Conservation (phyloP, 352 stramenopile species). For the Phytopythium aichiense region DNA sequence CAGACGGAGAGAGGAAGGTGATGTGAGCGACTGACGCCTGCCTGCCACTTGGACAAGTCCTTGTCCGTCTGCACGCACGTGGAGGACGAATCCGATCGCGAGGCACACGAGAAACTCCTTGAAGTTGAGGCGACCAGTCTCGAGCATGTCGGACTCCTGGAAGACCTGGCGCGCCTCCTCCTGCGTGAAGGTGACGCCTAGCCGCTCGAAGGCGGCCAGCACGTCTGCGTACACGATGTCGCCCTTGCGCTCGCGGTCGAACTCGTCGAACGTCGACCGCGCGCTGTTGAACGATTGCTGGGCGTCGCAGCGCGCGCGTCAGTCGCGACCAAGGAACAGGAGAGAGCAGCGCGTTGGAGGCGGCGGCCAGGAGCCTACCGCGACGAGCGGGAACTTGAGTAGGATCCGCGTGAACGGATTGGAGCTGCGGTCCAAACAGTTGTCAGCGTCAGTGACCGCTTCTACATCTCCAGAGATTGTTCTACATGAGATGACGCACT, state of each 20-base stretch:
- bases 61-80: constrained; percentile 31
- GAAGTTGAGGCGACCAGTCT: constrained; percentile 76
- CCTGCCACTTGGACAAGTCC: neutral
- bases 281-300: constrained; percentile 76
- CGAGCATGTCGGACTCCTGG: constrained; percentile 80
- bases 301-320: neutral
- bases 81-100: constrained; percentile 81
- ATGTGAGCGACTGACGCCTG: too few species aligned
- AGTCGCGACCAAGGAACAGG: neutral
- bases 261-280: constrained; percentile 60
- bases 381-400: constrained; percentile 69
- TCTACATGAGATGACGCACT: constrained; percentile 24
- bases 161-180: constrained; percentile 76
- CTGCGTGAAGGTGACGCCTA: constrained; percentile 66
- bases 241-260: constrained; percentile 60
- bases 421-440: constrained; percentile 1
- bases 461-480: neutral
- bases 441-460: neutral
- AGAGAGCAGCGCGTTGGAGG: neutral
- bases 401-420: constrained; percentile 79
- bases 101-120: constrained; percentile 89
- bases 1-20: neutral
- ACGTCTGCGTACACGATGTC: constrained; percentile 79
- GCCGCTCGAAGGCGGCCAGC: constrained; percentile 65
- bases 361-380: constrained; percentile 14